Percentiles rank a stretch among this genome's conserved stretches.
Conservation (phyloP, 1,284 basidiomycete genomes). For the Cryptococcus depauperatus region DNA sequence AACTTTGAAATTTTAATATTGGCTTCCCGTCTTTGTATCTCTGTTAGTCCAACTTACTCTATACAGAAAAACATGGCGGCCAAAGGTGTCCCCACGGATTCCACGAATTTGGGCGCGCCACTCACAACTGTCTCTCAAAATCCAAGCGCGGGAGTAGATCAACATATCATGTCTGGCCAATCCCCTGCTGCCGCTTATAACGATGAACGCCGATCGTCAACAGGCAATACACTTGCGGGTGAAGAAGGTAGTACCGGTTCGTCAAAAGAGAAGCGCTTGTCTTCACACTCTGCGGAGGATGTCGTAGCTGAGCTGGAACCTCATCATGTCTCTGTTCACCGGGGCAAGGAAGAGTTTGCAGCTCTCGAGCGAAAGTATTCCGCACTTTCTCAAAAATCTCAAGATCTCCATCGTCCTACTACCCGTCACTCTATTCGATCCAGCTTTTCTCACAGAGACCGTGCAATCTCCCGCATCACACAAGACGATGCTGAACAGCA, state of each 20-base stretch:
- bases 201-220: constrained; percentile 7
- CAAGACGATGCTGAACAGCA: constrained; percentile 32
- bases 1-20: too few relatives aligned
- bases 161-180: neutral
- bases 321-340: constrained; percentile 28
- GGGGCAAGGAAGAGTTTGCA: constrained; percentile 37
- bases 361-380: constrained; percentile 39
- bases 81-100: constrained; percentile 2
- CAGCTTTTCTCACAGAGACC: constrained; percentile 15
- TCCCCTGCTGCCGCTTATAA: neutral
- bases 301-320: constrained; percentile 33
- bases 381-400: constrained; percentile 33
- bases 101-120: constrained; percentile 11
- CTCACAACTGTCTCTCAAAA: constrained; percentile 3
- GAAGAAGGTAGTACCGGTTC: constrained; percentile 6
- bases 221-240: constrained; percentile 14
- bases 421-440: constrained; percentile 25
- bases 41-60: neutral
- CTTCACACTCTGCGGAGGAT: constrained; percentile 25
- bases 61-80: constrained; percentile 7
- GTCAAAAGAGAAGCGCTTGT: constrained; percentile 12
- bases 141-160: neutral
- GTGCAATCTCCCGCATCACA: constrained; percentile 15
- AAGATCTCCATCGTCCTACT: constrained; percentile 23
- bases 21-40: too few relatives aligned